Conservation (phyloP, 768 basidiomycete genomes). For the Lyophyllum atratum region DNA sequence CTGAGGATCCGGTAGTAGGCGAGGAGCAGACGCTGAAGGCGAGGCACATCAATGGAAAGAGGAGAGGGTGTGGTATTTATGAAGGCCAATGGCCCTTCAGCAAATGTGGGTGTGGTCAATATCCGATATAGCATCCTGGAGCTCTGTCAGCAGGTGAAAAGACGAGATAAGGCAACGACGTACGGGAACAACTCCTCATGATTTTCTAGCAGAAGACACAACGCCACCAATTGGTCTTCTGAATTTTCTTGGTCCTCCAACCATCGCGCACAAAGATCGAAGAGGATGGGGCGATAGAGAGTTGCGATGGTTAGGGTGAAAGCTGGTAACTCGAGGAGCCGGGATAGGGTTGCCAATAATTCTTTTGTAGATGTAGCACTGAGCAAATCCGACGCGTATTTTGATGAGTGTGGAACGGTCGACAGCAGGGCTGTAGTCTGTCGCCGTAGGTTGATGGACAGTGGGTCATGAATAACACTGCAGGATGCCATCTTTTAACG, state of each 20-base stretch:
- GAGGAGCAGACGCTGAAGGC: constrained; percentile 72
- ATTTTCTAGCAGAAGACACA: constrained; percentile 65
- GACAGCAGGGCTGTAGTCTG: constrained; percentile 52
- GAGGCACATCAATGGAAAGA: constrained; percentile 37
- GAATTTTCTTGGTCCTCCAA: constrained; percentile 52
- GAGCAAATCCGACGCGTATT: constrained; percentile 38
- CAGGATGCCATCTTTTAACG: constrained; percentile 15
- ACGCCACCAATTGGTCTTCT: constrained; percentile 55
- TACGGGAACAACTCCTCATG: constrained; percentile 76
- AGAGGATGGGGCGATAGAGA: constrained; percentile 72
- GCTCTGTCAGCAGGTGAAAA: constrained; percentile 10
- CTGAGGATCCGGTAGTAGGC: constrained; percentile 81
- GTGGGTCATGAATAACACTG: constrained; percentile 52
- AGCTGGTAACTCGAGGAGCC: constrained; percentile 58
- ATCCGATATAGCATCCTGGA: constrained; percentile 59
- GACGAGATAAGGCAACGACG: constrained; percentile 28
- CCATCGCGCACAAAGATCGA: constrained; percentile 86
- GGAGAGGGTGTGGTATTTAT: constrained; percentile 33
- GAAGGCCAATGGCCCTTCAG: constrained; percentile 56
- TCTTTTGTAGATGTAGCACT: constrained; percentile 39
- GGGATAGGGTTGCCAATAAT: constrained; percentile 58
- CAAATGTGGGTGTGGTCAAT: constrained; percentile 42
- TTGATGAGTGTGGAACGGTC: constrained; percentile 42
- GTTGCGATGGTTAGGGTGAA: constrained; percentile 64
- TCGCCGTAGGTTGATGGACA: constrained; percentile 55